Percentiles rank a stretch among this genome's conserved stretches.
These are phyloP conservation scores for Spathaspora passalidarum DNA, from an alignment of 805 yeast species.

Conservation along the genomic window DNA sequence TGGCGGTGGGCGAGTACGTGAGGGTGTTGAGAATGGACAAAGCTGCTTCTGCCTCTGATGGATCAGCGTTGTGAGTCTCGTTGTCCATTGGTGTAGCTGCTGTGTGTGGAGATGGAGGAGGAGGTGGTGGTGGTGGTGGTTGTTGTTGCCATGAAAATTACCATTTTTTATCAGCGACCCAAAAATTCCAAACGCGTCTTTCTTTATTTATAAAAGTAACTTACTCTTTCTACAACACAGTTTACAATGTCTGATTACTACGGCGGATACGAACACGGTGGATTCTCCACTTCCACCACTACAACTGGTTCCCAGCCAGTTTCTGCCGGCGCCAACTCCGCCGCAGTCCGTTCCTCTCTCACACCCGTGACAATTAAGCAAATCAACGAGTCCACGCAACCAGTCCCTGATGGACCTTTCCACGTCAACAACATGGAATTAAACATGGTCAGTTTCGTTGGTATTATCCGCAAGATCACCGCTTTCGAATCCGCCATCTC, in stretches of 20 bases:
- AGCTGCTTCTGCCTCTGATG: not conserved
- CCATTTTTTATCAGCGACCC: too few species aligned
- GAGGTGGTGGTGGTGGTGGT: too few species aligned
- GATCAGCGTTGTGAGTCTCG: too few species aligned
- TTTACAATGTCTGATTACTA: conserved; percentile 17
- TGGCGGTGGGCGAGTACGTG: not conserved
- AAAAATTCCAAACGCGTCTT: not conserved
- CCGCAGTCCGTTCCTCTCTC: conserved; percentile 20
- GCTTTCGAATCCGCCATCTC: conserved; percentile 55
- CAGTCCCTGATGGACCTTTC: conserved; percentile 67
- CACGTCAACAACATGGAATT: conserved; percentile 57
- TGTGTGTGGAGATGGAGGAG: too few species aligned
- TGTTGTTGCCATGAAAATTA: not conserved
- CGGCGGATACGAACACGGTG: conserved; percentile 22
- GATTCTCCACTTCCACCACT: conserved; percentile 16
- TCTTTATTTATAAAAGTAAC: not conserved
- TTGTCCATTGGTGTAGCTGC: not conserved
- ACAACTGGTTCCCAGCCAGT: conserved; percentile 50
- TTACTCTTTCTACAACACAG: not conserved
- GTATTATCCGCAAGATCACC: conserved; percentile 63
- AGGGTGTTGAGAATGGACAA: not conserved
- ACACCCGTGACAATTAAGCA: conserved; percentile 76
- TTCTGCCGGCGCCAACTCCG: conserved; percentile 2
- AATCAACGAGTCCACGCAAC: conserved; percentile 58
- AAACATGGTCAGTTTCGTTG: conserved; percentile 62